These are phyloP conservation scores for Ogataea nitratoaversa DNA, from an alignment of 805 yeast species.

Conservation along the genomic window DNA sequence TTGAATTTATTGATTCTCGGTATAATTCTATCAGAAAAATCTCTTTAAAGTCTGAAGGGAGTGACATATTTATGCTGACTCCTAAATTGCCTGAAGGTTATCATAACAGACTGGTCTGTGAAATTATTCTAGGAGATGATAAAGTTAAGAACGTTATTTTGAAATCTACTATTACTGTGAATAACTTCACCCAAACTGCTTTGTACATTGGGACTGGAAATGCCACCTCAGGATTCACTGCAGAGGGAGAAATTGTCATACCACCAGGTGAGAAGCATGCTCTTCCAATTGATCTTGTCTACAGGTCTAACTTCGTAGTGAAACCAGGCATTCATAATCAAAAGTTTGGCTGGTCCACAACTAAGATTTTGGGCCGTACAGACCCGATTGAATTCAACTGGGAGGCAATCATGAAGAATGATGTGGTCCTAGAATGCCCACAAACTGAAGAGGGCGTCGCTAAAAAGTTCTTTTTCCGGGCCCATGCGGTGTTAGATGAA, in stretches of 20 bases:
- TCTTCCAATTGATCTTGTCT: conserved; percentile 70
- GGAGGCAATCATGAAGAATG: conserved; percentile 50
- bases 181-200: conserved; percentile 62
- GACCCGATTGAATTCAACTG: conserved; percentile 43
- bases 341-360: conserved; percentile 65
- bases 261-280: conserved; percentile 57
- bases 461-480: conserved; percentile 54
- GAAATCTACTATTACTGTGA: conserved; percentile 68
- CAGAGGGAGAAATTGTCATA: conserved; percentile 36
- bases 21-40: conserved; percentile 54
- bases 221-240: conserved; percentile 28
- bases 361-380: conserved; percentile 27
- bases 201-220: conserved; percentile 40
- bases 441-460: conserved; percentile 35
- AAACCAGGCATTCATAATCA: conserved; percentile 53
- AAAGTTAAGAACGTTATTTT: conserved; percentile 76
- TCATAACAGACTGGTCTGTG: conserved; percentile 73
- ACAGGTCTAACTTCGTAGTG: conserved; percentile 50
- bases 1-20: conserved; percentile 51
- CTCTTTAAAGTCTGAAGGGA: conserved; percentile 79
- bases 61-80: conserved; percentile 59
- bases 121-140: conserved; percentile 63
- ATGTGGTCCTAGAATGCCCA: conserved; percentile 58
- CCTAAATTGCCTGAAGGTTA: conserved; percentile 49
- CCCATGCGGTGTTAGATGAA: conserved; percentile 57